Percentiles rank a stretch among this genome's conserved stretches.
Conservation (phyloP, 1,284 basidiomycete genomes). For the Butyriboletus appendiculatus region DNA sequence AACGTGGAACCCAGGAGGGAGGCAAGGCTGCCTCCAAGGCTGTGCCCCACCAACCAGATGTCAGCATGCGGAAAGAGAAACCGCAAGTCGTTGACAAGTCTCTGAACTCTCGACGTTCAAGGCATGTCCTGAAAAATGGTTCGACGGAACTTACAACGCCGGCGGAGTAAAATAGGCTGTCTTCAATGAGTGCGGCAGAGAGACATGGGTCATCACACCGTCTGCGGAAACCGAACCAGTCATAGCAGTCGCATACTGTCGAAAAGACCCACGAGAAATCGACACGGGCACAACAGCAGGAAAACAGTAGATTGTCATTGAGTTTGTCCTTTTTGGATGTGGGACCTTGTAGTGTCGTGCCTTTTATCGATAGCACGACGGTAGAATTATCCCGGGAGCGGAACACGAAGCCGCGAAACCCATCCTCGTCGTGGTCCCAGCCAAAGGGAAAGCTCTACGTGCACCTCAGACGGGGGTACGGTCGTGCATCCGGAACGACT, state of each 20-base stretch:
- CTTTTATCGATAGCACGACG: slow-evolving; percentile 92
- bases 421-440: slow-evolving; percentile 81
- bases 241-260: slow-evolving; percentile 91
- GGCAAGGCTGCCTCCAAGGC: slow-evolving; percentile 87
- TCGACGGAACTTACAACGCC: slow-evolving; percentile 61
- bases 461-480: slow-evolving; percentile 5
- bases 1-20: slow-evolving; percentile 90
- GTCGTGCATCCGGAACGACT: slow-evolving; percentile 30
- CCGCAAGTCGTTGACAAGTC: slow-evolving; percentile 81
- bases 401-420: slow-evolving; percentile 93
- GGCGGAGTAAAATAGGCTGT: slow-evolving; percentile 88
- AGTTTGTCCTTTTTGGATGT: slow-evolving; percentile 93
- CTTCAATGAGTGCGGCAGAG: slow-evolving; percentile 81
- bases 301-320: slow-evolving; percentile 97
- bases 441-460: slow-evolving; percentile 85
- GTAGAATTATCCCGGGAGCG: slow-evolving; percentile 79
- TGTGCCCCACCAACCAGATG: slow-evolving; percentile 92
- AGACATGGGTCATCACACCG: slow-evolving; percentile 86
- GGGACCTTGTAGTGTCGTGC: slow-evolving; percentile 82
- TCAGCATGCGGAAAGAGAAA: slow-evolving; percentile 82
- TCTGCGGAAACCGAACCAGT: slow-evolving; percentile 52
- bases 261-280: slow-evolving; percentile 83
- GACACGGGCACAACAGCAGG: slow-evolving; percentile 95
- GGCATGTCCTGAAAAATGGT: not conserved
- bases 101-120: slow-evolving; percentile 28